Evolutionary conservation across 257 asterid genomes (phyloP).

Genomic region (Solanum corneliomulleri): DNA sequence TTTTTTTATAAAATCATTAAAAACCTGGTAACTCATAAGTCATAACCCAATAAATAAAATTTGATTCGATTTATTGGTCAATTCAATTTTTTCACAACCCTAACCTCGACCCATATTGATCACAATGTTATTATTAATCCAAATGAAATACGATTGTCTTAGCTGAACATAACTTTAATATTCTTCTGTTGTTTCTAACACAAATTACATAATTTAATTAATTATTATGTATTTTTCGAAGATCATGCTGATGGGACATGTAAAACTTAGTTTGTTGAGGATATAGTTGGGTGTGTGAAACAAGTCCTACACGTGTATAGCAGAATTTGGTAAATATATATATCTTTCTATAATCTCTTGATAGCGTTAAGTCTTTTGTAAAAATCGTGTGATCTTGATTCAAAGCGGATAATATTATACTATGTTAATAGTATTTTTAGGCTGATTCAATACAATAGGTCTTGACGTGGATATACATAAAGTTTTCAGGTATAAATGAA

Average conservation of each 20-base stretch:
- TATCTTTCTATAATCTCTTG: neutral
- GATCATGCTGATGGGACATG: neutral
- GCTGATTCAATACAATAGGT: fast-evolving
- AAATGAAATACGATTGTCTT: neutral
- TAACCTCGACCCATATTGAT: neutral
- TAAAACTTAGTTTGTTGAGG: neutral
- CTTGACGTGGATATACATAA: neutral
- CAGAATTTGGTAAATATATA: neutral
- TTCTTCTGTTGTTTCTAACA: too few relatives aligned
- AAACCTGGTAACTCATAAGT: too few relatives aligned
- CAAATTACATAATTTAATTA: too few relatives aligned
- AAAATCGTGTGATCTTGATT: neutral
- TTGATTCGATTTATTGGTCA: too few relatives aligned
- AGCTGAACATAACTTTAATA: neutral
- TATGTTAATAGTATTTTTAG: neutral
- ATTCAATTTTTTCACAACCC: too few relatives aligned
- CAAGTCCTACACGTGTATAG: neutral
- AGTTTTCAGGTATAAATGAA: neutral
- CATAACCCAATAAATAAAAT: too few relatives aligned
- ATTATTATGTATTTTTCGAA: too few relatives aligned
- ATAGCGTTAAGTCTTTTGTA: fast-evolving
- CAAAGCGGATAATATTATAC: neutral
- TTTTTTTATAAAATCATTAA: too few relatives aligned
- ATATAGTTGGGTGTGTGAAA: neutral
- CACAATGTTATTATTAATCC: neutral